Evolutionary conservation across 192 early-diverging fungal genomes (phyloP), one percentile per base, ranked within the genome.

Genomic region (Mortierella claussenii): DNA sequence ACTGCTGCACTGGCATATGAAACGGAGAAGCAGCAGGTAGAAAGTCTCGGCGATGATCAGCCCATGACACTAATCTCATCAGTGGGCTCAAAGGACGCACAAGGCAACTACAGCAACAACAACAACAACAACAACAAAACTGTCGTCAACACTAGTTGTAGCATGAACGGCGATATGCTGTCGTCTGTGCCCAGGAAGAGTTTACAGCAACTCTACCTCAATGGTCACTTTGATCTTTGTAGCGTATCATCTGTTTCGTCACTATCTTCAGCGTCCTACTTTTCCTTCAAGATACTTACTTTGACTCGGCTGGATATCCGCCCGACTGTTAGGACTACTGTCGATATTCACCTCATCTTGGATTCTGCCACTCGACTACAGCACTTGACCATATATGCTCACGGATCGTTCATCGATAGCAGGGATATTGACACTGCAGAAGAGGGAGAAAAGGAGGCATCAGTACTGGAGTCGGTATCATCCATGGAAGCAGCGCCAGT

Each of bases 261-360:
- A 46, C 8, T 23, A 46, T 11, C 50, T n/a, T 28, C 9, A 23
- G 11, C 32, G 21, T 20, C 12, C 0, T 50, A 24, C 31, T 3
- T 76, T 12, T 27, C 73, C 17, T 76, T 76, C 30, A n/a, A 28
- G 12, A 76, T 76, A 7, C 59, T 64, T 12, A 67, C 53, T 2
- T 44, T 76, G 58, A 62, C 58, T 20, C 64, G 40, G 2, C 65
- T 76, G 6, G 73, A 67, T 24, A 76, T 76, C 9, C 56, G 52
- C 3, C 63, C 73, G 15, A 48, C 51, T 0, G 57, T 61, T 21
- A 62, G 40, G 36, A 31, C 65, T 21, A 44, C 73, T 10, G 64
- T 76, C 1, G 64, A 76, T 30, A 34, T 76, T 4, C 73, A 76
- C 33, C 50, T 61, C 18, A 67, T 76, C 31, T 32, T 76, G 26